Evolutionary conservation across 441 rosid species (phyloP).

Genomic region (Croton setiger): DNA sequence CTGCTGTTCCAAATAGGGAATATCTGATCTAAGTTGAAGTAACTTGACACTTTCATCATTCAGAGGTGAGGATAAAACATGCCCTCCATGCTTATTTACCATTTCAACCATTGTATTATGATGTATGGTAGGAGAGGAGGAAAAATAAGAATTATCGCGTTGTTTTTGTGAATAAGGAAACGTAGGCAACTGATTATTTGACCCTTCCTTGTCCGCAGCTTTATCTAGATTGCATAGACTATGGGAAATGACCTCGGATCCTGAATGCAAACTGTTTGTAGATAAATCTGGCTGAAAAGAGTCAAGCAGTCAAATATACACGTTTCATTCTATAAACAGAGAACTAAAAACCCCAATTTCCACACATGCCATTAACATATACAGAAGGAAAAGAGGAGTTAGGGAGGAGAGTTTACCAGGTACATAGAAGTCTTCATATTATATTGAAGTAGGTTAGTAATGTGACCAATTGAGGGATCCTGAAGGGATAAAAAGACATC

Average conservation of each 20-base stretch:
- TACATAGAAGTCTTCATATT: conserved; percentile 38
- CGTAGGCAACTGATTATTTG: conserved; percentile 30
- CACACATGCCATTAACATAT: neutral
- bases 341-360: conserved; percentile 18
- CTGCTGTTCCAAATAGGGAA: conserved; percentile 42
- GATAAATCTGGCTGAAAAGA: conserved; percentile 52
- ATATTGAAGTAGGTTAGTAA: conserved; percentile 34
- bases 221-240: conserved; percentile 37
- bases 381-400: conserved; percentile 2
- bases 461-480: conserved; percentile 46
- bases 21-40: conserved; percentile 33
- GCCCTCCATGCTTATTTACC: conserved; percentile 35
- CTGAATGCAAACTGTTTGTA: conserved; percentile 35
- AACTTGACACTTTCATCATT: conserved; percentile 38
- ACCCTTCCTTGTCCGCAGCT: conserved; percentile 33
- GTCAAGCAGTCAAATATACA: conserved; percentile 15
- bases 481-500: conserved; percentile 55
- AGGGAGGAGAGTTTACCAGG: conserved; percentile 44
- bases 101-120: conserved; percentile 34
- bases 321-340: conserved; percentile 12
- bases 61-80: conserved; percentile 33
- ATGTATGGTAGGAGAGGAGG: conserved; percentile 31
- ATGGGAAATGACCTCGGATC: conserved; percentile 38
- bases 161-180: conserved; percentile 33
- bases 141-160: conserved; percentile 25